phyloP scores from a whole-genome alignment of 805 yeast species.

The Teunomyces aglyptinius region DNA sequence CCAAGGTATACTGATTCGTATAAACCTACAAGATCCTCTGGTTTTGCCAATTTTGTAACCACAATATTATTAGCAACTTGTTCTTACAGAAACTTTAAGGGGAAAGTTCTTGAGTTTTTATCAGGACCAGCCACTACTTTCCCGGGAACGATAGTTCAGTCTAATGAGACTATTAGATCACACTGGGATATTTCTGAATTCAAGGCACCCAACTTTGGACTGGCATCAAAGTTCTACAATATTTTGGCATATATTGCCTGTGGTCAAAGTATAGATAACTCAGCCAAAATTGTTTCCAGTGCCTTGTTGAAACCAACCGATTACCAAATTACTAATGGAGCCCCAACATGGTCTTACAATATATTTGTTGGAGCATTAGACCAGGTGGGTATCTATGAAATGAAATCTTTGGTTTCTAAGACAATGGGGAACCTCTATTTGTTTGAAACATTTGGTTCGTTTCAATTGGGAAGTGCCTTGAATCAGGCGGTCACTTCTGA shows the following conservation, averaged over 20 bases:
- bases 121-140: constrained; percentile 39
- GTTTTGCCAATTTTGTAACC: constrained; percentile 30
- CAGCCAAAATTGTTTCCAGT: constrained; percentile 14
- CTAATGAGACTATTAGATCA: constrained; percentile 24
- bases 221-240: constrained; percentile 28
- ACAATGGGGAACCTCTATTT: constrained; percentile 34
- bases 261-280: constrained; percentile 23
- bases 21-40: constrained; percentile 35
- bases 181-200: constrained; percentile 35
- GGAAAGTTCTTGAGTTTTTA: constrained; percentile 28
- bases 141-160: constrained; percentile 34
- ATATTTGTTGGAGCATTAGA: constrained; percentile 38
- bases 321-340: constrained; percentile 11
- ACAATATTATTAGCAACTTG: constrained; percentile 19
- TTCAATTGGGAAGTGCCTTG: constrained; percentile 17
- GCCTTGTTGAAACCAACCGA: constrained; percentile 23
- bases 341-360: constrained; percentile 29
- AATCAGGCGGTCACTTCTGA: neutral
- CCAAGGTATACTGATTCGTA: constrained; percentile 25
- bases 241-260: constrained; percentile 26
- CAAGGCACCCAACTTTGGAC: constrained; percentile 23
- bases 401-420: constrained; percentile 30
- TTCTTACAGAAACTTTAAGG: constrained; percentile 22
- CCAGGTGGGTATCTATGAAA: constrained; percentile 44
- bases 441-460: constrained; percentile 27